Conservation (phyloP, 2,329 filamentous ascomycete genomes). For the Pseudogymnoascus sp. region DNA sequence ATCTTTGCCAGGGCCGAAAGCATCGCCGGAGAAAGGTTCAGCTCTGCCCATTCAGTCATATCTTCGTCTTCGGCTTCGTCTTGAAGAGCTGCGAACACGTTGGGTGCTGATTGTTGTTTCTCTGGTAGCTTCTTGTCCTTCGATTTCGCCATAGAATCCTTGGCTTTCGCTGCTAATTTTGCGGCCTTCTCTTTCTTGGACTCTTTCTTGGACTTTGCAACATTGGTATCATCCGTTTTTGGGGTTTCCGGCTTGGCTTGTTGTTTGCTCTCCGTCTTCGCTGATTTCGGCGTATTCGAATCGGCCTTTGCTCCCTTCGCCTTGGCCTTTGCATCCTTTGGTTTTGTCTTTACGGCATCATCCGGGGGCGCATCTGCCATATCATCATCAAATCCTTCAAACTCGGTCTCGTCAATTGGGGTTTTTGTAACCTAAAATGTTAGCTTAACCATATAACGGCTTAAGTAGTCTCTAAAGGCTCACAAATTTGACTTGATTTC, state of each 20-base stretch:
- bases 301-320: conserved; percentile 23
- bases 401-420: conserved; percentile 47
- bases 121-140: conserved; percentile 24
- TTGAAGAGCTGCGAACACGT: conserved; percentile 40
- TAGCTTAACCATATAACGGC: conserved; percentile 15
- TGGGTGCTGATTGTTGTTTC: conserved; percentile 23
- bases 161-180: conserved; percentile 23
- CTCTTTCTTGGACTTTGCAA: conserved; percentile 21
- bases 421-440: conserved; percentile 21
- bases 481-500: conserved; percentile 53
- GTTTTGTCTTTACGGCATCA: conserved; percentile 7
- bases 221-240: conserved; percentile 25
- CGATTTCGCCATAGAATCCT: conserved; percentile 27
- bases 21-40: conserved; percentile 67
- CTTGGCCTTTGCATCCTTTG: conserved; percentile 22
- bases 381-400: conserved; percentile 58
- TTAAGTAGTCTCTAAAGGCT: conserved; percentile 19
- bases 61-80: conserved; percentile 56
- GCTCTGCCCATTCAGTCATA: conserved; percentile 69
- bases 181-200: conserved; percentile 29
- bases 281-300: neutral
- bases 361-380: conserved; percentile 22
- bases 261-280: conserved; percentile 28
- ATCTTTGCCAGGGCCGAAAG: conserved; percentile 71
- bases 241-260: neutral